Evolutionary conservation across 164 flowering plant genomes (phyloP).

Genomic region (Saururus chinensis): DNA sequence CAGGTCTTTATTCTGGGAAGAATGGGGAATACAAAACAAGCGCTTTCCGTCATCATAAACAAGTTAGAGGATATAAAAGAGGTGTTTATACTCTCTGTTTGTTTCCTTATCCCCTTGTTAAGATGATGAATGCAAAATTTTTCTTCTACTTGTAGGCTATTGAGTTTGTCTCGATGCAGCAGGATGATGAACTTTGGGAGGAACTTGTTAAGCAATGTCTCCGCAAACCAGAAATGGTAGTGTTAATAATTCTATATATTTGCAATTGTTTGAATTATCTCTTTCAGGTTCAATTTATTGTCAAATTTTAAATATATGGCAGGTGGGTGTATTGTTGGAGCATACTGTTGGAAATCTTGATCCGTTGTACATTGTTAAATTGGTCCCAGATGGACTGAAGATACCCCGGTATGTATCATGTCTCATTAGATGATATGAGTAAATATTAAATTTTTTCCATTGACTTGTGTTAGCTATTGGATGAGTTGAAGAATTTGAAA

Average conservation of each 20-base stretch:
- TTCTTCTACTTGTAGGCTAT: slow-evolving; percentile 56
- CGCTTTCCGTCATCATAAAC: slow-evolving; percentile 83
- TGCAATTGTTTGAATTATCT: neutral
- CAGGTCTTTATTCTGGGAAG: slow-evolving; percentile 94
- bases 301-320: slow-evolving; percentile 8
- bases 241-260: neutral
- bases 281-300: neutral
- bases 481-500: neutral
- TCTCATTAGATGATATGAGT: neutral
- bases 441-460: neutral
- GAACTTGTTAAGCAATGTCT: slow-evolving; percentile 85
- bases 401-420: slow-evolving; percentile 73
- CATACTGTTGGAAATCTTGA: slow-evolving; percentile 99
- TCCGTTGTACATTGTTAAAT: slow-evolving; percentile 87
- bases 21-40: slow-evolving; percentile 89
- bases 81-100: slow-evolving; percentile 20
- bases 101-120: neutral
- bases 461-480: neutral
- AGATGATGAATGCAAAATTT: neutral
- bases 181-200: slow-evolving; percentile 99
- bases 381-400: slow-evolving; percentile 82
- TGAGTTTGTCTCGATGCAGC: slow-evolving; percentile 85
- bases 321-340: slow-evolving; percentile 92
- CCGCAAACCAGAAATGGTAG: slow-evolving; percentile 92
- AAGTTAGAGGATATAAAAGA: slow-evolving; percentile 88